Conservation (phyloP, 352 stramenopile genomes). For the Paralagenidium karlingii region DNA sequence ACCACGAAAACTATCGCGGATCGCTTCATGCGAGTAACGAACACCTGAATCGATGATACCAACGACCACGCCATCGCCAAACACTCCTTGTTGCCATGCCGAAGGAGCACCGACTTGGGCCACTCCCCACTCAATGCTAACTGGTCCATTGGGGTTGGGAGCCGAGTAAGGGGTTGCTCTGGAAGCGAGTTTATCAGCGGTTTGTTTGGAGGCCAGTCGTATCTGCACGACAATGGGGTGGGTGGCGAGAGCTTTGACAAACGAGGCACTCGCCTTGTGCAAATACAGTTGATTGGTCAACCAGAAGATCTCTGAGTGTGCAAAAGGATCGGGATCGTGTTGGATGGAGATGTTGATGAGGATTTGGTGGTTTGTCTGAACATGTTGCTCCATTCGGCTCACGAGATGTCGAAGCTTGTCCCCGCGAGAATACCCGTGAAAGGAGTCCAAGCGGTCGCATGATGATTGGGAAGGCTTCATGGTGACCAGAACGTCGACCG, state of each 20-base stretch:
- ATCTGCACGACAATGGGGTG: conserved; percentile 2
- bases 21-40: conserved; percentile 1
- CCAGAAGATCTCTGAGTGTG: conserved; percentile 17
- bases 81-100: conserved; percentile 2
- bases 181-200: conserved; percentile 2
- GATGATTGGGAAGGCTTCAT: too few species aligned
- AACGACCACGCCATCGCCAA: conserved; percentile 4
- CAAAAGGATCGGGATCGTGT: not conserved
- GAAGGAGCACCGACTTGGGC: conserved; percentile 1
- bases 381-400: too few species aligned
- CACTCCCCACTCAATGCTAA: conserved; percentile 11
- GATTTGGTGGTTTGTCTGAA: too few species aligned
- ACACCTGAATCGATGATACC: conserved; percentile 9
- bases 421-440: too few species aligned
- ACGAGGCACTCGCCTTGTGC: conserved; percentile 13
- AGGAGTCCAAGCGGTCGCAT: too few species aligned
- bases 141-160: not conserved
- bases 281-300: conserved; percentile 35
- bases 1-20: conserved; percentile 9
- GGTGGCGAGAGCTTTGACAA: conserved; percentile 12
- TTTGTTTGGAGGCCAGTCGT: conserved; percentile 10
- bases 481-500: too few species aligned
- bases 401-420: too few species aligned
- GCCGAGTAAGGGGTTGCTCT: not conserved
- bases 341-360: too few species aligned